Evolutionary conservation across 2,329 filamentous ascomycete species (phyloP), one percentile per base, ranked within the genome.

Genomic region (Paecilomyces sp.): DNA sequence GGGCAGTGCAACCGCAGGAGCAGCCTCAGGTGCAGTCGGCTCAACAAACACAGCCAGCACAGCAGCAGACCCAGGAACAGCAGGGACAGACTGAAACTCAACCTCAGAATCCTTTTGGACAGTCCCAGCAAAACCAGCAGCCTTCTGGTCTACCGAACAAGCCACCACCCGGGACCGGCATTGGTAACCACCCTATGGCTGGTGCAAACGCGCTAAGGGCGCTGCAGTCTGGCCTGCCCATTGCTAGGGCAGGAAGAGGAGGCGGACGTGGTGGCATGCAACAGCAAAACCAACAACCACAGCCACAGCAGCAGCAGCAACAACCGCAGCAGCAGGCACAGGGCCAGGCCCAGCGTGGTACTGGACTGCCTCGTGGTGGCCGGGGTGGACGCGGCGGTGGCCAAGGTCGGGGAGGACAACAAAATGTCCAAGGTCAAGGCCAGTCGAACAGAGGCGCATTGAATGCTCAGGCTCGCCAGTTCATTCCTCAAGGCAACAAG

Each of bases 401-500:
- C 15, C 66, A 67, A 54, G 71, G 69, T 25, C 68, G 72, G 58
- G 74, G 74, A 36, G 73, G 72, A 25, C 71, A 74, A 54, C 78
- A 77, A 55, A 77, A 77, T 58, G 74, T 72, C 52, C 69, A 72
- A 34, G 66, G 62, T 7, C 70, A 70, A 52, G 64, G 63, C 13
- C 72, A 71, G 57, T 56, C 67, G 36, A 67, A 67, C 55, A 69
- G 79, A 24, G 70, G 72, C n/a, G 74, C 61, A 11, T 66, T 85
- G 41, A 84, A 81, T 67, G 77, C 79, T 1, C 72, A 75, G 11
- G 82, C 79, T 24, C 75, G 76, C 13, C 81, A 82, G 55, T 85
- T 86, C 59, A 82, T 85, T 64, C 83, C 83, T 30, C 78, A 80
- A 15, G 81, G 82, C 24, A 82, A 80, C 65, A 85, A 85, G 71